Conservation (phyloP, 164 flowering plant genomes). For the Vitis amurensis region DNA sequence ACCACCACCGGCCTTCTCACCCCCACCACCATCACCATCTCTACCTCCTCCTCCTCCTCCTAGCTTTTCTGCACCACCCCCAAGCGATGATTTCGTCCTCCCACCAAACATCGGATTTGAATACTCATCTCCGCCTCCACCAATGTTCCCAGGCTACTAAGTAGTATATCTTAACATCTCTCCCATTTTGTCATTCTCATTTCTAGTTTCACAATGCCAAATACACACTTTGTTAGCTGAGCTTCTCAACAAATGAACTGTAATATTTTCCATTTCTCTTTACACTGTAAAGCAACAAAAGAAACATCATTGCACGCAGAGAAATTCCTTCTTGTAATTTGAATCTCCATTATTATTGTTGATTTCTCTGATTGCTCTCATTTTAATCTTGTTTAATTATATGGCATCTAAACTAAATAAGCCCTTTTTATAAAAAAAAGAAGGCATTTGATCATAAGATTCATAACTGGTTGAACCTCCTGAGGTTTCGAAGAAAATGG, state of each 20-base stretch:
- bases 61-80: constrained; percentile 16
- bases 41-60: constrained; percentile 4
- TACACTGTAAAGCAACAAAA: not conserved
- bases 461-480: too few relatives aligned
- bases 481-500: too few relatives aligned
- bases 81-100: constrained; percentile 20
- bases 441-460: too few relatives aligned
- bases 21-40: constrained; percentile 13
- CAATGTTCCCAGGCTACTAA: constrained; percentile 54
- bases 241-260: constrained; percentile 2
- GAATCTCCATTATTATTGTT: not conserved
- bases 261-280: not conserved
- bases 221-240: constrained; percentile 8
- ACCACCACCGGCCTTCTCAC: constrained; percentile 13
- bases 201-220: not conserved
- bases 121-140: constrained; percentile 66
- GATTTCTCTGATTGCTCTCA: not conserved
- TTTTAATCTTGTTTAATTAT: too few relatives aligned
- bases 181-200: constrained; percentile 1
- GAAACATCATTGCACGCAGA: not conserved
- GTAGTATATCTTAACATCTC: constrained; percentile 2
- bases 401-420: too few relatives aligned
- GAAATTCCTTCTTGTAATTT: not conserved
- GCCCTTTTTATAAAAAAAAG: too few relatives aligned
- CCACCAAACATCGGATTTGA: constrained; percentile 41